Percentiles rank a stretch among this genome's conserved stretches.
Conservation (phyloP, 805 yeast genomes). For the Metschnikowia sp. region DNA sequence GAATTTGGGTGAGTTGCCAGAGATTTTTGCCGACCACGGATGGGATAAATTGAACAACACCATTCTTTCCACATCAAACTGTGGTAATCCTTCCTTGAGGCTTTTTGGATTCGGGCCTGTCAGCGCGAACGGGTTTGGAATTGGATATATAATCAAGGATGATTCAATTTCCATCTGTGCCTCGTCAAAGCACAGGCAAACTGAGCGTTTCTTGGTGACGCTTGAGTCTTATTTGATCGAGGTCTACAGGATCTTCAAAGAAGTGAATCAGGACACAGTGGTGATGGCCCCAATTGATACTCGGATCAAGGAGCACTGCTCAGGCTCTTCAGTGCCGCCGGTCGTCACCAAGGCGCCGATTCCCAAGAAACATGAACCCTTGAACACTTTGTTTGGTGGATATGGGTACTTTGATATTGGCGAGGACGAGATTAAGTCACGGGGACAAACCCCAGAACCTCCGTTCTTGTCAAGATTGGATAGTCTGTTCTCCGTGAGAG, state of each 20-base stretch:
- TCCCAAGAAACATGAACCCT: conserved; percentile 13
- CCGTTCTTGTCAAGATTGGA: conserved; percentile 38
- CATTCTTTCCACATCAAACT: conserved; percentile 54
- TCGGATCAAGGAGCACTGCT: conserved; percentile 17
- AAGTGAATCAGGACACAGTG: conserved; percentile 18
- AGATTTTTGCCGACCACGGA: conserved; percentile 78
- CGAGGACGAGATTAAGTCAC: conserved; percentile 48
- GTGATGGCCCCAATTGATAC: conserved; percentile 25
- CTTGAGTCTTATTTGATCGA: conserved; percentile 49
- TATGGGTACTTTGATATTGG: conserved; percentile 61
- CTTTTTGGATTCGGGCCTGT: conserved; percentile 62
- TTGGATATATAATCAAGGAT: conserved; percentile 53
- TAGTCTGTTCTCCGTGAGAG: conserved; percentile 43
- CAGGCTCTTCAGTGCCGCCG: not conserved
- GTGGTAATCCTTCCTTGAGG: conserved; percentile 59
- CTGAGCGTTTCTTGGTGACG: conserved; percentile 52
- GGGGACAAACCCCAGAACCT: conserved; percentile 60
- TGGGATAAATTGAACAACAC: conserved; percentile 85
- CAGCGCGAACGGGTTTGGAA: conserved; percentile 55
- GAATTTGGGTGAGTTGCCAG: conserved; percentile 48
- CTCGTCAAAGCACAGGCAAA: conserved; percentile 59
- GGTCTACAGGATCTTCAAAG: conserved; percentile 34
- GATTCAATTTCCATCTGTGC: conserved; percentile 52
- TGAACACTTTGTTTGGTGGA: conserved; percentile 48
- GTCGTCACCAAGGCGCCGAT: conserved; percentile 11